phyloP scores from a whole-genome alignment of 2,329 filamentous ascomycete genomes.

The Botrytis squamosa region DNA sequence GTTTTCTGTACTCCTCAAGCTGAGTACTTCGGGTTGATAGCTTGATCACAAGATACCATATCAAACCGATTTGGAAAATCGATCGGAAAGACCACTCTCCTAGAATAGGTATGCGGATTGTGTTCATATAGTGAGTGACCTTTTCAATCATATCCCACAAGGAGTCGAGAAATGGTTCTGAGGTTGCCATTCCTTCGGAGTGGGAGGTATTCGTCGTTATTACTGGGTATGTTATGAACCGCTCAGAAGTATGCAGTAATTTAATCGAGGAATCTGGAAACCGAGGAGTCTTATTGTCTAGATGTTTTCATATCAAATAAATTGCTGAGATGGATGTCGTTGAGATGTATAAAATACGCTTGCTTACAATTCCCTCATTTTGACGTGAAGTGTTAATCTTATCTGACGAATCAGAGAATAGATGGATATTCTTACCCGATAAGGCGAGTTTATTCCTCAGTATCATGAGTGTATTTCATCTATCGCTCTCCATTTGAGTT shows the following conservation, averaged over 20 bases:
- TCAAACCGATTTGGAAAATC: background rate
- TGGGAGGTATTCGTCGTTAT: background rate
- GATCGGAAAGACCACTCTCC: background rate
- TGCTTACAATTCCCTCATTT: background rate
- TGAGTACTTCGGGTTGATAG: background rate
- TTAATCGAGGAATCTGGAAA: background rate
- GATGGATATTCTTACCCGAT: background rate
- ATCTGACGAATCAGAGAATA: slow-evolving; percentile 8
- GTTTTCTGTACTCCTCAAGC: background rate
- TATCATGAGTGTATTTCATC: background rate
- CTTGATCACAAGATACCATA: background rate
- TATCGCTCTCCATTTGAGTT: background rate
- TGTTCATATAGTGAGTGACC: too few species aligned
- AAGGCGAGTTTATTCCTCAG: background rate
- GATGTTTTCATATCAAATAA: background rate
- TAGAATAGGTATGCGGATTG: background rate
- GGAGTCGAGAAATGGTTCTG: background rate
- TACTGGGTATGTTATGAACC: background rate
- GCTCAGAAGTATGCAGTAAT: too few species aligned
- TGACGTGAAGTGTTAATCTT: background rate
- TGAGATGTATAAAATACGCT: background rate
- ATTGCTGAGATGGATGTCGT: background rate
- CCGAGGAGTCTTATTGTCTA: background rate
- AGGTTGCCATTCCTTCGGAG: background rate
- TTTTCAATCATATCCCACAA: background rate